Percentiles rank a stretch among this genome's conserved stretches.
Conservation (phyloP, 495 filamentous ascomycete genomes). For the Astrothelium macrocarpum region DNA sequence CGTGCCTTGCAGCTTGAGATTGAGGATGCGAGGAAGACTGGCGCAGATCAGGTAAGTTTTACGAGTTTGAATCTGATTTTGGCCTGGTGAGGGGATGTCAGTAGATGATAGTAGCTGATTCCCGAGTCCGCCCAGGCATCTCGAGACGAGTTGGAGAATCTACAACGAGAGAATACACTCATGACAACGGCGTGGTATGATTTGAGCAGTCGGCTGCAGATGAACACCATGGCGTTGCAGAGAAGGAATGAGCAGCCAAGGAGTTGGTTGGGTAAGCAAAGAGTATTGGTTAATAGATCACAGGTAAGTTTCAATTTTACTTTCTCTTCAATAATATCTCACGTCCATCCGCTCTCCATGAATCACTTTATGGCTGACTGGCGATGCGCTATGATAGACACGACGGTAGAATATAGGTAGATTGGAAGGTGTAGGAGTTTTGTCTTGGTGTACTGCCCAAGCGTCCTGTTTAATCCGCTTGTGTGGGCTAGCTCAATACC, state of each 20-base stretch:
- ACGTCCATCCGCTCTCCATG: background rate
- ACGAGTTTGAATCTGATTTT: too few species aligned
- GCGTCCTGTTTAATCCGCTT: background rate
- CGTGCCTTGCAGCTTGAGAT: background rate
- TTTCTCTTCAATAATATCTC: background rate
- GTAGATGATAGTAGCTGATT: background rate
- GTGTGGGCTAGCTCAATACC: background rate
- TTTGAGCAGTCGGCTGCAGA: slow-evolving; percentile 71
- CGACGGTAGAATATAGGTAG: background rate
- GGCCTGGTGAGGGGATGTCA: too few species aligned
- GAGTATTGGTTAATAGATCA: slow-evolving; percentile 30
- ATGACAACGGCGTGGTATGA: slow-evolving; percentile 91
- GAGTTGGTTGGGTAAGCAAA: slow-evolving; percentile 87
- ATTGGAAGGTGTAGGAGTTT: background rate
- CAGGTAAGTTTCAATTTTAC: background rate
- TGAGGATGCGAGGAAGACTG: background rate
- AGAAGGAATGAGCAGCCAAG: slow-evolving; percentile 65
- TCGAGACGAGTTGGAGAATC: slow-evolving; percentile 14
- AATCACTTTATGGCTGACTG: background rate
- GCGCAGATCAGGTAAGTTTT: background rate
- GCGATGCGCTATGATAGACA: background rate
- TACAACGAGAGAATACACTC: slow-evolving; percentile 67
- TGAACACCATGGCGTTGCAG: slow-evolving; percentile 72
- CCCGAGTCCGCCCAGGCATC: background rate
- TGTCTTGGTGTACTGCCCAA: background rate